Evolutionary conservation across 164 flowering plant species (phyloP).

Genomic region (Saururus chinensis): DNA sequence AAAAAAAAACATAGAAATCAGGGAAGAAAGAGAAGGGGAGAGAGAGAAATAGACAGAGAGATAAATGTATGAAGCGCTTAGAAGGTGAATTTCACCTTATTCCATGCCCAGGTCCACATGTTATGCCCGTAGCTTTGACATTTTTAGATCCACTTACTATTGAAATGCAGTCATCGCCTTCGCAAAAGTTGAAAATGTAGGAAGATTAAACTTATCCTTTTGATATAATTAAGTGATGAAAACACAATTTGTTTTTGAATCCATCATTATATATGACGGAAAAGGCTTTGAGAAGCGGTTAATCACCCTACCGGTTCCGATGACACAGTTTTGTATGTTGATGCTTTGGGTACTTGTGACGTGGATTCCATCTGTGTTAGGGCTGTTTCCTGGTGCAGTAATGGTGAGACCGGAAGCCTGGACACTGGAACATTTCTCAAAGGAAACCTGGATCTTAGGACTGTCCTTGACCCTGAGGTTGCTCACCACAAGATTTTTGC

Average conservation of each 20-base stretch:
- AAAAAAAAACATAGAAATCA: too few relatives aligned
- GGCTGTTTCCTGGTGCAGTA: not conserved
- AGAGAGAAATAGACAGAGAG: too few relatives aligned
- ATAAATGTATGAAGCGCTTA: too few relatives aligned
- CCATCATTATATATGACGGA: not conserved
- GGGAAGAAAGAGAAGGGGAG: too few relatives aligned
- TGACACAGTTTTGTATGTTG: not conserved
- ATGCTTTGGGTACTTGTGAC: not conserved
- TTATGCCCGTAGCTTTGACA: not conserved
- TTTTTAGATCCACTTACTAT: conserved; percentile 4
- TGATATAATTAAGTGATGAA: not conserved
- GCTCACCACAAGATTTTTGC: not conserved
- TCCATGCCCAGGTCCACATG: conserved; percentile 7
- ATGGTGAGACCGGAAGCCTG: not conserved
- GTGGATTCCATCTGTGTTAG: conserved; percentile 6
- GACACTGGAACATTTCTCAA: not conserved
- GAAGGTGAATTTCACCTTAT: conserved; percentile 2
- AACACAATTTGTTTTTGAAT: not conserved
- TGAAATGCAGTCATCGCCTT: conserved; percentile 6
- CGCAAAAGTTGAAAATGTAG: not conserved
- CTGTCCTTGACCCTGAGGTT: not conserved
- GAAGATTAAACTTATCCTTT: too few relatives aligned
- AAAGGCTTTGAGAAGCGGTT: not conserved
- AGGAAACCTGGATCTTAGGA: conserved; percentile 2
- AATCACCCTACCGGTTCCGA: not conserved